Evolutionary conservation across 2,329 filamentous ascomycete species (phyloP).

Genomic region (Pseudodiploospora longispora): DNA sequence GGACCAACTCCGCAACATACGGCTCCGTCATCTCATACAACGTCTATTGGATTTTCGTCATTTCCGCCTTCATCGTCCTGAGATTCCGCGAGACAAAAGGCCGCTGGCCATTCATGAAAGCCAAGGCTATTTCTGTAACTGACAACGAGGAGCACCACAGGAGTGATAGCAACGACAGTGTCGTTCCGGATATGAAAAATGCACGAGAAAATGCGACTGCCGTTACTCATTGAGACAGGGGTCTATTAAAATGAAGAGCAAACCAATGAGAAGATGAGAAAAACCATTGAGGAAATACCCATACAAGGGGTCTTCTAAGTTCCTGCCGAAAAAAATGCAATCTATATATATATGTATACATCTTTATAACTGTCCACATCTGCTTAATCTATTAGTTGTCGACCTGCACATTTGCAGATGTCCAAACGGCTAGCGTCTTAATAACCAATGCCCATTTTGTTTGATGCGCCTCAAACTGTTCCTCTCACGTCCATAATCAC

Average conservation of each 20-base stretch:
- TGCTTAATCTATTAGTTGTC: too few relatives aligned
- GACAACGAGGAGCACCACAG: conserved; percentile 13
- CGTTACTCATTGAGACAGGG: not conserved
- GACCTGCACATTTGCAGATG: too few relatives aligned
- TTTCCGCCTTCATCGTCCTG: conserved; percentile 58
- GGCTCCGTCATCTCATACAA: conserved; percentile 84
- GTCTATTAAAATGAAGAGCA: not conserved
- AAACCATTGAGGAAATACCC: too few relatives aligned
- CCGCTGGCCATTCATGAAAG: conserved; percentile 37
- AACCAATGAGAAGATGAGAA: not conserved
- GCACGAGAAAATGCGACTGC: conserved; percentile 20
- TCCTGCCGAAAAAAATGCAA: too few relatives aligned
- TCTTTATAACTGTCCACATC: too few relatives aligned
- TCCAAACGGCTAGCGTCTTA: too few relatives aligned
- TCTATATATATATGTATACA: too few relatives aligned
- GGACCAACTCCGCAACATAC: conserved; percentile 83
- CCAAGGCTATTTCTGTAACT: conserved; percentile 16
- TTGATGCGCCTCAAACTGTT: too few relatives aligned
- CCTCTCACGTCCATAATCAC: too few relatives aligned
- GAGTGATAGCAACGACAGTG: conserved; percentile 19
- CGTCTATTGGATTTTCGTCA: conserved; percentile 74
- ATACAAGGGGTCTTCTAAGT: too few relatives aligned
- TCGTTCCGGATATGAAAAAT: conserved; percentile 15
- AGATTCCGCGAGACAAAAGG: conserved; percentile 56
- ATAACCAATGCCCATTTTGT: too few relatives aligned